Evolutionary conservation across 164 flowering plant species (phyloP), one percentile per base, ranked within the genome.

Genomic region (Chimonanthus salicifolius): DNA sequence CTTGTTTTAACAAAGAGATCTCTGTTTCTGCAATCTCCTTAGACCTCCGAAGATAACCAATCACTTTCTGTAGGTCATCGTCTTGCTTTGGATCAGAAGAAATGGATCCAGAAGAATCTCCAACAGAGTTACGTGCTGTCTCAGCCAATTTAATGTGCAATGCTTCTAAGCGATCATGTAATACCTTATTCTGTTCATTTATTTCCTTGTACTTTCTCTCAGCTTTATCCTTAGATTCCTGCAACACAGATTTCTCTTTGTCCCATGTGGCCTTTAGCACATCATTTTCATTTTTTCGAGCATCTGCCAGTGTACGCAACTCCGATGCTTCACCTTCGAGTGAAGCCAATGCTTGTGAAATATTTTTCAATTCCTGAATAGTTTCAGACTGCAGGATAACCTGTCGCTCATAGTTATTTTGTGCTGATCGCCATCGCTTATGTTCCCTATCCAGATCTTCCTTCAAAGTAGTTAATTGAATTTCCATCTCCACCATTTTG

Each of bases 1-100:
- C 99, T 82, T 92, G 92, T 79, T 87, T 93, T 67, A 93, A 65
- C 83, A 95, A 83, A 33, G 98, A 88, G 58, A 95, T 85, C 81
- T 95, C 99, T 67, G 97, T 90, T 71, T 93, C 99, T 51, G 92
- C 92, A 47, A 95, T 92, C 82, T 93, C 97, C 73, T 93, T 95
- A 33, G 96, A 82, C 48, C 98, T 82, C 18, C 97, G 84, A 20
- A 95, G 90, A 84, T 90, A 92, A 77, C 72, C 84, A 65, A 93
- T 79, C 49, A 95, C 94, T 81, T 78, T 82, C 67, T 91, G 97
- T 9, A 95, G 75, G 62, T 90, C 97, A 75, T 81, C 76, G 78
- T 88, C 96, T 64, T 74, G 85, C 50, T 47, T 70, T n/a, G 72
- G 15, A 65, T 84, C 86, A 45, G 74, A 5, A 73, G 16, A 47